Percentiles rank a stretch among this genome's conserved stretches.
Evolutionary conservation across 1,284 basidiomycete genomes (phyloP).

Genomic region (Sanghuangporus baumii): DNA sequence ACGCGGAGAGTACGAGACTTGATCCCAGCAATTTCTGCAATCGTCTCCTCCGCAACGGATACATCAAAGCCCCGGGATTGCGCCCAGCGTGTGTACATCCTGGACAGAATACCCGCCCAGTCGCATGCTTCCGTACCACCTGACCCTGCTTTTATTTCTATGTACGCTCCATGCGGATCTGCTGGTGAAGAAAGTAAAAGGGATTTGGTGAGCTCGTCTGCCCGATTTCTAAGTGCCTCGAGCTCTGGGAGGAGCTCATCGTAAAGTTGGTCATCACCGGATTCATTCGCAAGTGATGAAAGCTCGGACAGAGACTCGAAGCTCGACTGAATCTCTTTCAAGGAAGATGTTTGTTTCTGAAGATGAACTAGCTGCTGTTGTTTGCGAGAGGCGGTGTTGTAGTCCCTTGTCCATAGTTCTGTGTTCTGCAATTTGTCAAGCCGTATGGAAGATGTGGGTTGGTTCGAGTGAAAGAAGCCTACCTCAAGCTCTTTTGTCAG

Average conservation of each 20-base stretch:
- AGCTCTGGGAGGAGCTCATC: slow-evolving; percentile 11
- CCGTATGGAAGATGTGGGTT: background rate
- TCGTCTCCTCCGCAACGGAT: slow-evolving; percentile 20
- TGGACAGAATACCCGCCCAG: slow-evolving; percentile 45
- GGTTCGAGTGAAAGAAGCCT: background rate
- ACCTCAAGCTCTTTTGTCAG: slow-evolving; percentile 10
- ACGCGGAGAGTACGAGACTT: slow-evolving; percentile 46
- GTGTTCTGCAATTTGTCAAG: background rate
- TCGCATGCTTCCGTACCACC: slow-evolving; percentile 52
- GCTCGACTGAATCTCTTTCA: slow-evolving; percentile 7
- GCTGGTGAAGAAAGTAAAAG: slow-evolving; percentile 36
- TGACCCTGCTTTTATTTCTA: slow-evolving; percentile 53
- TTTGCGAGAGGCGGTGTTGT: slow-evolving; percentile 8
- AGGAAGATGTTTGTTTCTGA: slow-evolving; percentile 5
- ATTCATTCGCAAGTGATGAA: slow-evolving; percentile 8
- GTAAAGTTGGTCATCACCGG: slow-evolving; percentile 1
- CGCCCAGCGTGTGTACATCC: slow-evolving; percentile 47
- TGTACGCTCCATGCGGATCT: slow-evolving; percentile 35
- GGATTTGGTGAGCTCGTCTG: slow-evolving; percentile 6
- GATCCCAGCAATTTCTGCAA: slow-evolving; percentile 28
- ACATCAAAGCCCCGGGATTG: slow-evolving; percentile 26
- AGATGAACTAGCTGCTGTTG: slow-evolving; percentile 12
- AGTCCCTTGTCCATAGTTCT: slow-evolving; percentile 11
- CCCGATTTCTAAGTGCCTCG: slow-evolving; percentile 1
- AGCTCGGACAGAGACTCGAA: slow-evolving; percentile 9